Evolutionary conservation across 2,329 filamentous ascomycete species (phyloP).

Genomic region (Knufia petricola): DNA sequence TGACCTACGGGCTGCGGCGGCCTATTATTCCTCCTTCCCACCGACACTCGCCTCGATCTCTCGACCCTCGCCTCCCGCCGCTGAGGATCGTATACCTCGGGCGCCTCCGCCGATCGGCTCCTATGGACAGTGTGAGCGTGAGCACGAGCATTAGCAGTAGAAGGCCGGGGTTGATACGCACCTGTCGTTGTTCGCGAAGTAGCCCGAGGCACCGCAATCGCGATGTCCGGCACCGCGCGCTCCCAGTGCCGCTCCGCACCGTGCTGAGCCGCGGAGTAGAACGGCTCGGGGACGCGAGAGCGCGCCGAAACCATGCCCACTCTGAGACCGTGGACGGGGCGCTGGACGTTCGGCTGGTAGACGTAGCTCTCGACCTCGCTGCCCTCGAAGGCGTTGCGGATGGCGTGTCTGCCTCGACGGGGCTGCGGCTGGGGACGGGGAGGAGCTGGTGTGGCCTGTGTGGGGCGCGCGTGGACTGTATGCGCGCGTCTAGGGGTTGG

Average conservation of each 20-base stretch:
- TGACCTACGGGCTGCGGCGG: too few species aligned
- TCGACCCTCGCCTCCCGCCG: too few species aligned
- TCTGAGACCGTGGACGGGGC: neutral
- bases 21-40: too few species aligned
- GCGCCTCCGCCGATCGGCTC: neutral
- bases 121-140: neutral
- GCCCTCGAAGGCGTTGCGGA: neutral
- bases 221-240: neutral
- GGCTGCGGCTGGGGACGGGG: neutral
- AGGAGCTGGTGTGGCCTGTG: neutral
- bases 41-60: too few species aligned
- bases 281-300: neutral
- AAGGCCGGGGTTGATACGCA: neutral
- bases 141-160: neutral
- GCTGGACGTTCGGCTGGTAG: neutral
- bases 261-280: neutral
- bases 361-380: neutral
- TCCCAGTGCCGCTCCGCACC: neutral
- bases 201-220: neutral
- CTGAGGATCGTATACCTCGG: neutral
- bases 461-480: neutral
- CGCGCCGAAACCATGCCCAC: neutral
- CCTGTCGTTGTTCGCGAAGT: neutral
- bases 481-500: neutral
- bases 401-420: neutral